Evolutionary conservation across 1,284 basidiomycete genomes (phyloP).

Genomic region (Cutaneotrichosporon cutaneum): DNA sequence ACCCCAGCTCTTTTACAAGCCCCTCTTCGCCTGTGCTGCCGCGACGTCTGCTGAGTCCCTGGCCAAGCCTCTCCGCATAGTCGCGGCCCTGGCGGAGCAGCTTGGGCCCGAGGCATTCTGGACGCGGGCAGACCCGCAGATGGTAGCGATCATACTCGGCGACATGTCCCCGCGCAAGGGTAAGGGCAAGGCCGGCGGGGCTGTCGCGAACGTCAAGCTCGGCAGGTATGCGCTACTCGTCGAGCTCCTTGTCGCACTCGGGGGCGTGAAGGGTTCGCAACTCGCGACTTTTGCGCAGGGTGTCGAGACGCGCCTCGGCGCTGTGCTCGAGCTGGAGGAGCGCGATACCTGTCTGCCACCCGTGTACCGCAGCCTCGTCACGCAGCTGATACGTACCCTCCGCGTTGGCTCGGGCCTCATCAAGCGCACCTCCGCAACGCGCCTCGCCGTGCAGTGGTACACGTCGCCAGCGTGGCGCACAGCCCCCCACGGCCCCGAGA

Average conservation of each 20-base stretch:
- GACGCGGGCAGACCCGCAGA: slow-evolving; percentile 66
- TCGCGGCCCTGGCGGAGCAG: slow-evolving; percentile 59
- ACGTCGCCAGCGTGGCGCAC: slow-evolving; percentile 12
- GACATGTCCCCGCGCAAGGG: slow-evolving; percentile 39
- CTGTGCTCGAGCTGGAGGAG: slow-evolving; percentile 65
- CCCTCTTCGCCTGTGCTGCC: slow-evolving; percentile 68
- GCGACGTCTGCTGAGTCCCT: slow-evolving; percentile 63
- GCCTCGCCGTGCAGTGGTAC: slow-evolving; percentile 21
- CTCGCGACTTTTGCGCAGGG: slow-evolving; percentile 56
- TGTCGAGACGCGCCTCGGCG: slow-evolving; percentile 62
- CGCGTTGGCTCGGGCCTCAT: slow-evolving; percentile 23
- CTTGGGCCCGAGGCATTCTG: slow-evolving; percentile 61
- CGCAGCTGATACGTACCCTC: slow-evolving; percentile 31
- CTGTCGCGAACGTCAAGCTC: slow-evolving; percentile 55
- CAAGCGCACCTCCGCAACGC: slow-evolving; percentile 14
- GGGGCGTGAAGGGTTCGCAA: slow-evolving; percentile 11
- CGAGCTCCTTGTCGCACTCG: slow-evolving; percentile 55
- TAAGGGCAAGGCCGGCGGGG: slow-evolving; percentile 43
- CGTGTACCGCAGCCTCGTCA: slow-evolving; percentile 33
- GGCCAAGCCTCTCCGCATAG: slow-evolving; percentile 60
- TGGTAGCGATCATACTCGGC: slow-evolving; percentile 67
- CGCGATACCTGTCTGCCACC: slow-evolving; percentile 26
- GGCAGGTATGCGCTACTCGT: slow-evolving; percentile 66
- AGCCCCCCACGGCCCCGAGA: background rate
- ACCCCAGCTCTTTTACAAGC: slow-evolving; percentile 70